These are phyloP conservation scores for Dysphania ambrosioides DNA, from an alignment of 148 eudicot species.

Conservation along the genomic window DNA sequence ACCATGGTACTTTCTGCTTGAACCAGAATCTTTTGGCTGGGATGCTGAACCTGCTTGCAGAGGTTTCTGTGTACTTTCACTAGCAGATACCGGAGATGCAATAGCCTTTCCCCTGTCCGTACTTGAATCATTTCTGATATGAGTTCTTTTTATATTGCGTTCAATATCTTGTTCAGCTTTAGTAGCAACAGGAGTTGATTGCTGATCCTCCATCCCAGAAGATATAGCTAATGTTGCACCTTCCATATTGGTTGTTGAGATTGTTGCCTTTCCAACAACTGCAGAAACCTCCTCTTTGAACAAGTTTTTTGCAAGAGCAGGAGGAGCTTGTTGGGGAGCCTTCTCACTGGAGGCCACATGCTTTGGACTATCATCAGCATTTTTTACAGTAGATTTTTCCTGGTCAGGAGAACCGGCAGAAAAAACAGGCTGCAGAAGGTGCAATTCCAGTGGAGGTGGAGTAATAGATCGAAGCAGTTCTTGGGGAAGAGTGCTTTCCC, in stretches of 20 bases:
- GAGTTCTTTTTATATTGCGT: conserved; percentile 40
- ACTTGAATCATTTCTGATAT: conserved; percentile 39
- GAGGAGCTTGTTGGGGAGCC: conserved; percentile 35
- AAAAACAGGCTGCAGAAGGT: conserved; percentile 46
- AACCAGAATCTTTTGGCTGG: conserved; percentile 62
- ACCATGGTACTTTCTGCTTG: conserved; percentile 82
- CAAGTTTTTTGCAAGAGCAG: conserved; percentile 31
- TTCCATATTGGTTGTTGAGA: conserved; percentile 35
- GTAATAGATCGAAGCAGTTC: conserved; percentile 77
- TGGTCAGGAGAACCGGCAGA: conserved; percentile 45
- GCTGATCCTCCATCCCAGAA: conserved; percentile 59
- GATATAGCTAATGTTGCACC: conserved; percentile 36
- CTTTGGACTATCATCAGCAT: conserved; percentile 43
- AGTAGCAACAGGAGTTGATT: conserved; percentile 34
- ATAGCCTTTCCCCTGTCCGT: conserved; percentile 71
- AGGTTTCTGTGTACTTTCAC: conserved; percentile 66
- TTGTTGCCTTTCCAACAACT: conserved; percentile 48
- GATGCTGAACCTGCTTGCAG: conserved; percentile 38
- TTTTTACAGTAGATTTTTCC: conserved; percentile 49
- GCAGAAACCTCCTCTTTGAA: conserved; percentile 47
- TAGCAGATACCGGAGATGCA: conserved; percentile 35
- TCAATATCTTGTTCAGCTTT: conserved; percentile 65
- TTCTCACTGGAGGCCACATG: conserved; percentile 55
- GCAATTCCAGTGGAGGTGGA: conserved; percentile 81
- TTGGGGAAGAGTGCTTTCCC: conserved; percentile 81